Base-by-base conservation (phyloP, 805 yeast genomes). In the Teunomyces cretensis region DNA sequence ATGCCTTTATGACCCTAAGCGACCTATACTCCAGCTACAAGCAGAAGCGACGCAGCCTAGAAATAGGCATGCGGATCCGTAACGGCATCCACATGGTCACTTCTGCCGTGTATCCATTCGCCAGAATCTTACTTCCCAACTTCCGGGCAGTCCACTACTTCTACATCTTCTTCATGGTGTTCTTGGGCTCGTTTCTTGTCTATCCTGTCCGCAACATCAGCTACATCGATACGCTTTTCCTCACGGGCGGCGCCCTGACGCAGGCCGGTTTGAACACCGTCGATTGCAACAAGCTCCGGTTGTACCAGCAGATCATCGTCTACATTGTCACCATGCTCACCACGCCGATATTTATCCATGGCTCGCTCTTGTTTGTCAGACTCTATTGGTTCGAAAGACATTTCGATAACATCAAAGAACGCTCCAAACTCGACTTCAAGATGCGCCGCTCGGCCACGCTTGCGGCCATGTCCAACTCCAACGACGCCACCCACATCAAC, bases 251-350 rank as follows among this genome's bases (percentile, higher is more conserved):
- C 9, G 81, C 94, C 0, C 67, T 84, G 1, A 89, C 98, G 1
- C 97, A 92, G 60, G 96, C 97, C 0, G 99, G 99, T 0, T 68
- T 94, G 44, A 90, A 89, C 60, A 85, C 97, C 0, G 72, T 88
- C 17, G 80, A 89, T 54, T 51, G 84, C 31, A 88, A 88, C 60
- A 64, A 70, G 0, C 52, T 91, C 45, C 65, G 74, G 0, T 61
- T 86, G 37, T 92, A 84, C 67, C 99, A 94, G 64, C 98, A 92
- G 60, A 77, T 90, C 12, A 71, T 78, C 8, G 64, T 92, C 2
- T 88, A 84, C 59, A 51, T 87, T 9, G 48, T 81, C 2, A 67
- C 91, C 24, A 72, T 81, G 50, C 54, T 89, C 15, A 79, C 95
- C 3, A 90, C 96, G 0, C 98, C 98, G 1, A 87, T 94, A 15